These are phyloP conservation scores for Styphnolobium japonicum DNA, from an alignment of 306 rosid species.

Conservation along the genomic window DNA sequence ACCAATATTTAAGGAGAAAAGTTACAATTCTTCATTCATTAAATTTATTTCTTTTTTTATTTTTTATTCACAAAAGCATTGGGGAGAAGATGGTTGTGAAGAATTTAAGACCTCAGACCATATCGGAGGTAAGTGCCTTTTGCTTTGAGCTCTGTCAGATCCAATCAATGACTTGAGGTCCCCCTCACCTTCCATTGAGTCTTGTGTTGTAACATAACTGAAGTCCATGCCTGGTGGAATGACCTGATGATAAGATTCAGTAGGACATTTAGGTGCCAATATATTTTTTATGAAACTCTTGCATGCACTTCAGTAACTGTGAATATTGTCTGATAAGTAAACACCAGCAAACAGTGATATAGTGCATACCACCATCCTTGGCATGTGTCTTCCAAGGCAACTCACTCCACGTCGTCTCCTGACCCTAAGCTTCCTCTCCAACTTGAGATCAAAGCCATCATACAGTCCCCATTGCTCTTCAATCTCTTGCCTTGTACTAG, in stretches of 20 bases:
- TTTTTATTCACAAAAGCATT: conserved; percentile 3
- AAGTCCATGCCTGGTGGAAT: conserved; percentile 93
- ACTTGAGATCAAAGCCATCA: conserved; percentile 70
- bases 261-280: neutral
- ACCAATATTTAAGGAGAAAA: neutral
- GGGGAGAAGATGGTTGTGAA: conserved; percentile 7
- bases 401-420: conserved; percentile 71
- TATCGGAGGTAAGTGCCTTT: conserved; percentile 64
- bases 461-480: conserved; percentile 89
- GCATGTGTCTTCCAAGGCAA: conserved; percentile 73
- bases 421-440: conserved; percentile 80
- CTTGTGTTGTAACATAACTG: conserved; percentile 61
- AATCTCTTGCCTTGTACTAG: conserved; percentile 88
- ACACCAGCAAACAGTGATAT: conserved; percentile 3
- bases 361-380: conserved; percentile 73
- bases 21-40: neutral
- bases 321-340: neutral
- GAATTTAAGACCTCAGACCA: conserved; percentile 68
- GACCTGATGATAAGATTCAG: conserved; percentile 36
- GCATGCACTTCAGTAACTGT: neutral
- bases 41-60: neutral
- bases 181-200: conserved; percentile 60
- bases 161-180: conserved; percentile 71
- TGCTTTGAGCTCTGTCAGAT: conserved; percentile 59
- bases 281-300: neutral